phyloP scores from a whole-genome alignment of 2,329 filamentous ascomycete genomes.

The Aspergillus transmontanensis region DNA sequence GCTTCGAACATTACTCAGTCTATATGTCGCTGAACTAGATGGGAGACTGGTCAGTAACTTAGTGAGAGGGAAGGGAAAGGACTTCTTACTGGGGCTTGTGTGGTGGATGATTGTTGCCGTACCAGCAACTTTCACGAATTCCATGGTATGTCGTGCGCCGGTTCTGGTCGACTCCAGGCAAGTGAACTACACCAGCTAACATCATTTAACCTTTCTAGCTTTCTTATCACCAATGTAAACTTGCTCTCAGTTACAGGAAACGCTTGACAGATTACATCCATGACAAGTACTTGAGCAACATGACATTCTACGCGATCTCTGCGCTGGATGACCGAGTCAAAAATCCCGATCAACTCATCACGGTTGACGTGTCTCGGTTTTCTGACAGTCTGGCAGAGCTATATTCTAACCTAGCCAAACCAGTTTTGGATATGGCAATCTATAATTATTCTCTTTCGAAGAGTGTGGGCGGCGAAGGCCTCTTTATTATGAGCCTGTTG shows the following conservation, averaged over 20 bases:
- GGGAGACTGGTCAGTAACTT: slow-evolving; percentile 89
- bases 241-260: slow-evolving; percentile 89
- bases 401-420: slow-evolving; percentile 95
- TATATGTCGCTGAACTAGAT: slow-evolving; percentile 96
- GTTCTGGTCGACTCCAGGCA: slow-evolving; percentile 4
- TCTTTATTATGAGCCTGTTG: slow-evolving; percentile 92
- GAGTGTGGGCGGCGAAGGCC: slow-evolving; percentile 92
- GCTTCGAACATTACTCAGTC: slow-evolving; percentile 83
- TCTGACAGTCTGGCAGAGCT: slow-evolving; percentile 92
- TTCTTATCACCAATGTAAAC: slow-evolving; percentile 93
- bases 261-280: slow-evolving; percentile 93
- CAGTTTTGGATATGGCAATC: slow-evolving; percentile 90
- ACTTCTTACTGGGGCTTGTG: slow-evolving; percentile 83
- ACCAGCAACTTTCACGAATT: slow-evolving; percentile 96
- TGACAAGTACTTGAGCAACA: slow-evolving; percentile 91
- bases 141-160: slow-evolving; percentile 69
- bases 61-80: slow-evolving; percentile 85
- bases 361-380: slow-evolving; percentile 94
- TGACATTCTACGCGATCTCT: slow-evolving; percentile 97
- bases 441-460: slow-evolving; percentile 94
- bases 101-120: slow-evolving; percentile 99
- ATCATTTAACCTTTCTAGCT: slow-evolving; percentile 58
- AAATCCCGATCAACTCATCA: slow-evolving; percentile 96
- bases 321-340: slow-evolving; percentile 96
- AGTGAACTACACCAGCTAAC: background rate